A percentile compares a stretch with the other conserved stretches of the same genome.
phyloP scores from a whole-genome alignment of 2,329 filamentous ascomycete genomes.

The Aspergillus sp. region DNA sequence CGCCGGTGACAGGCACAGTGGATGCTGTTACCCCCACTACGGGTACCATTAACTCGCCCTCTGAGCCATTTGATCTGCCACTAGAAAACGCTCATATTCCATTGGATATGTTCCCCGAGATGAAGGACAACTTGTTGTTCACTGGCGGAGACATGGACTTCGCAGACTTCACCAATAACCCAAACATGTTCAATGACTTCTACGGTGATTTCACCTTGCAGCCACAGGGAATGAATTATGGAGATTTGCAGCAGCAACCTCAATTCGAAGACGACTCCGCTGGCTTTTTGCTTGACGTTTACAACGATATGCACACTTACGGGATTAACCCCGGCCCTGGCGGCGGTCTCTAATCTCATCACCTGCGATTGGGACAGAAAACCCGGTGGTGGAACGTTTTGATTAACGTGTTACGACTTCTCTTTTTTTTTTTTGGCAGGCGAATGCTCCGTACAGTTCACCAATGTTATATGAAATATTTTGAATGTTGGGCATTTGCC shows the following conservation, averaged over 20 bases:
- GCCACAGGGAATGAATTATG: constrained; percentile 5
- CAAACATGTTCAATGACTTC: constrained; percentile 11
- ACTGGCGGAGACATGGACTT: constrained; percentile 9
- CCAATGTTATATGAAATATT: not conserved
- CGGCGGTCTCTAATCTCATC: constrained; percentile 9
- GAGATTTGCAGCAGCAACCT: constrained; percentile 6
- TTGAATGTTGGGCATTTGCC: not conserved
- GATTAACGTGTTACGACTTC: constrained; percentile 12
- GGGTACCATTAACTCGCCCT: constrained; percentile 11
- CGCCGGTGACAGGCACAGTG: constrained; percentile 5
- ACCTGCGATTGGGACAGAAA: constrained; percentile 1
- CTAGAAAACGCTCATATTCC: constrained; percentile 7
- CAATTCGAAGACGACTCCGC: constrained; percentile 10
- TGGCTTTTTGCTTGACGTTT: constrained; percentile 10
- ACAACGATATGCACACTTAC: constrained; percentile 13
- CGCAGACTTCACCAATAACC: constrained; percentile 3
- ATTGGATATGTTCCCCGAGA: constrained; percentile 11
- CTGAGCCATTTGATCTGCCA: constrained; percentile 8
- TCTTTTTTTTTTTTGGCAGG: not conserved
- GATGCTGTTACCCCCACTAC: constrained; percentile 12
- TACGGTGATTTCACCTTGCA: constrained; percentile 9
- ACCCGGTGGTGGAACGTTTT: constrained; percentile 3
- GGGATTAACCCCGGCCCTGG: constrained; percentile 10
- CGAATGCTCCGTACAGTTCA: not conserved
- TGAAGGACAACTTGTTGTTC: constrained; percentile 11